Conservation (phyloP, 352 stramenopile species). For the Phytophthora macrochlamydospora region DNA sequence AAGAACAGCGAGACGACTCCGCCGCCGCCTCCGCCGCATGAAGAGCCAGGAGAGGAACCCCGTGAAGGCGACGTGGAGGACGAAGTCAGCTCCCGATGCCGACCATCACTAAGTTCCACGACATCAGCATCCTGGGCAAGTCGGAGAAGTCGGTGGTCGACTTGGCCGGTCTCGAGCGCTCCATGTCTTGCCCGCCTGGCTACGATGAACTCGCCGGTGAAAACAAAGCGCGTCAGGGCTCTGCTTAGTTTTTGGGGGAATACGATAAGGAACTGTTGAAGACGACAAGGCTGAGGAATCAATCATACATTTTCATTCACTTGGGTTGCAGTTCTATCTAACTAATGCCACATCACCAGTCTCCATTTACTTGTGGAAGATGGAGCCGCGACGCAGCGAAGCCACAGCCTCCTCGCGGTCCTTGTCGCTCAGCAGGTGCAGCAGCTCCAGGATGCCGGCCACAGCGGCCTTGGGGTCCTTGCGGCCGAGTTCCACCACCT, state of each 20-base stretch:
- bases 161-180: conserved; percentile 67
- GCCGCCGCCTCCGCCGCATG: conserved; percentile 18
- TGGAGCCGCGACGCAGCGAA: conserved; percentile 80
- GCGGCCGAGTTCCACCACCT: conserved; percentile 79
- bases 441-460: conserved; percentile 81
- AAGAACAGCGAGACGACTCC: conserved; percentile 32
- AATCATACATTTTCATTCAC: conserved; percentile 36
- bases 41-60: conserved; percentile 29
- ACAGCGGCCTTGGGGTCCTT: conserved; percentile 86
- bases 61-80: conserved; percentile 24
- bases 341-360: conserved; percentile 32
- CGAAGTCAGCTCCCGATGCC: conserved; percentile 34
- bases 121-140: conserved; percentile 79
- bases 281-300: conserved; percentile 14
- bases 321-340: conserved; percentile 17
- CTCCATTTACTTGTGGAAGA: conserved; percentile 78
- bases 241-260: conserved; percentile 15
- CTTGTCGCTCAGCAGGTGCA: conserved; percentile 83
- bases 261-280: background rate
- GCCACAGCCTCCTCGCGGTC: conserved; percentile 85
- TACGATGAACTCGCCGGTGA: conserved; percentile 62
- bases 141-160: conserved; percentile 77
- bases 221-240: conserved; percentile 34
- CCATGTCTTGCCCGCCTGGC: conserved; percentile 77
- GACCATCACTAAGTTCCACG: conserved; percentile 80